Percentiles rank a stretch among this genome's conserved stretches.
Evolutionary conservation across 2,329 filamentous ascomycete genomes (phyloP).

Genomic region (Fusarium pininemorale): DNA sequence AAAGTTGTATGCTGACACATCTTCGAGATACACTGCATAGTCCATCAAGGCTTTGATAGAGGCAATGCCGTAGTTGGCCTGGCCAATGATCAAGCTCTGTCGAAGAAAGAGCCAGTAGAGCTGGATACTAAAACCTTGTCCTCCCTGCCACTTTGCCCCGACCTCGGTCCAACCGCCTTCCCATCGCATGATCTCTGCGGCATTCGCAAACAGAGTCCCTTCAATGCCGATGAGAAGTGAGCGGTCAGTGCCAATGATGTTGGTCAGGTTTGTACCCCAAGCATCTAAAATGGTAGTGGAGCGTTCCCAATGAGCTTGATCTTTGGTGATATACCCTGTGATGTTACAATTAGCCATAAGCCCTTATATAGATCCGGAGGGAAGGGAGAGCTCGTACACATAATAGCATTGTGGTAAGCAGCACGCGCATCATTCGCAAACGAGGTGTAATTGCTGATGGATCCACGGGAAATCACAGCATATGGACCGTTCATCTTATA

Average conservation of each 20-base stretch:
- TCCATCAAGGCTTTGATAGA: not conserved
- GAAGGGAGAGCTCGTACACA: fast-evolving
- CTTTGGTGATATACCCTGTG: not conserved
- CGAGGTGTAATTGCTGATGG: not conserved
- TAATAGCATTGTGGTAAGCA: not conserved
- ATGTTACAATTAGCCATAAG: fast-evolving
- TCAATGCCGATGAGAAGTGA: not conserved
- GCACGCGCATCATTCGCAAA: not conserved
- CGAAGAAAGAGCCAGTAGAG: not conserved
- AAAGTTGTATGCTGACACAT: not conserved
- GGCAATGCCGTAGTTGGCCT: not conserved
- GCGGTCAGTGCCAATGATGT: not conserved
- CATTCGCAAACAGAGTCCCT: not conserved
- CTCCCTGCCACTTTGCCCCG: not conserved
- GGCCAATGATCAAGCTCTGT: not conserved
- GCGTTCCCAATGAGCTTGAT: not conserved
- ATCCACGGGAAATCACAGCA: not conserved
- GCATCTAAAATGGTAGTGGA: not conserved
- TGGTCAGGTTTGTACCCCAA: not conserved
- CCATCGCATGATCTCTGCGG: not conserved
- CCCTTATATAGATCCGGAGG: fast-evolving
- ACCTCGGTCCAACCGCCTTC: not conserved
- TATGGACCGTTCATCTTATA: not conserved
- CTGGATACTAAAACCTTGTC: not conserved
- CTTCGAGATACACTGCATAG: not conserved